Evolutionary conservation across 2,329 filamentous ascomycete genomes (phyloP), one percentile per base, ranked within the genome.

Genomic region (Teratosphaeria gauchensis): DNA sequence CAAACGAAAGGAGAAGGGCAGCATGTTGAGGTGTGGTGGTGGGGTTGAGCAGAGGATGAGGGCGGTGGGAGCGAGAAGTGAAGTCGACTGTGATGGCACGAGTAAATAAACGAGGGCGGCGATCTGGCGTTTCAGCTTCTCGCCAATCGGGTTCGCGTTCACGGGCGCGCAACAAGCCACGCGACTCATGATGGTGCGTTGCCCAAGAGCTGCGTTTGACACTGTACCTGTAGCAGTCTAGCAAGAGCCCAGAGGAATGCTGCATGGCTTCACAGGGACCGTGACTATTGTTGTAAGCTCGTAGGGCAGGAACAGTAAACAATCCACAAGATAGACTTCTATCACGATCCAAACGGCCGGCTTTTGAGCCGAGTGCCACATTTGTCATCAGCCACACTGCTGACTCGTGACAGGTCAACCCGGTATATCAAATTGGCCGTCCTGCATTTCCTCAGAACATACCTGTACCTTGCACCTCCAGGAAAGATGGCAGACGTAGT

Each of bases 401-500:
- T 33, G 31, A 32, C 38, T 51, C 35, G n/a, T 19, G n/a, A 38
- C 52, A 6, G 16, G 4, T 16, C 9, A 30, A 11, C 16, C 42
- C 35, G n/a, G 24, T 21, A 19, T 48, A 19, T 48, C 19, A 19
- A 3, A 48, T 21, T n/a, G n/a, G 5, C 16, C 8, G 4, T 19
- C n/a, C 16, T 4, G 24, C 16, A 28, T 42, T 7, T 21, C 7
- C n/a, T 33, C 16, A 8, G 32, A 42, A 32, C 16, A 12, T 42
- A 31, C 14, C 53, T 42, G n/a, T n/a, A 24, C 4, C 1, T n/a
- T 9, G 19, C n/a, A 8, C 19, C 42, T 48, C 14, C 51, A 28
- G 55, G 42, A 57, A 65, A n/a, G 59, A 72, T 72, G 69, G 65
- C 71, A 55, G 70, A 73, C 62, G 61, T 67, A 62, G 65, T 66